Evolutionary conservation across 108 stramenopile species (phyloP), one percentile per base, ranked within the genome.

Genomic region (Cyclotella distinguenda): DNA sequence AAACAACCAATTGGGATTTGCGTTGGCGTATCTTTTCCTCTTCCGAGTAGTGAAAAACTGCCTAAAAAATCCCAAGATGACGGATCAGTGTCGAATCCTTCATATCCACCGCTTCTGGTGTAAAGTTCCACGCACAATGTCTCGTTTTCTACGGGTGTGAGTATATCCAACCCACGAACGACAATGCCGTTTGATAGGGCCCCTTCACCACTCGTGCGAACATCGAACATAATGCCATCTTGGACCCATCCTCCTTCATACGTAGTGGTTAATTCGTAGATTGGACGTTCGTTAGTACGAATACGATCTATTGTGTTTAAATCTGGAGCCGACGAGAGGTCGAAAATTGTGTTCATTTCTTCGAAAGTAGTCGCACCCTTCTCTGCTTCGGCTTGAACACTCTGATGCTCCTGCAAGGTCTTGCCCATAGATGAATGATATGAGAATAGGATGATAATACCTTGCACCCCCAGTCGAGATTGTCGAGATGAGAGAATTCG

Each of bases 161-260:
- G 69, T 64, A 93, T 88, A 64, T 93, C 88, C 15, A 91, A 76
- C 26, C 85, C 88, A 18, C 80, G 16, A 36, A 89, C 66, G 35
- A 76, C 70, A 26, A 93, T 71, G 30, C 89, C 89, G n/a, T 34
- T 48, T 42, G 59, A 22, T 13, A 25, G 31, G 18, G 66, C 45
- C 15, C 30, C 51, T 25, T 16, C 57, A 22, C 3, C 4, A 11
- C 7, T 44, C 27, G 57, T 28, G 21, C 51, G 59, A 19, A 70
- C 69, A 44, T 70, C 69, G 23, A 70, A 70, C 69, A 70, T 70
- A 40, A 70, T 34, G 8, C 69, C 69, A 34, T 70, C 69, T 61
- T 70, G 69, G 13, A 53, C 47, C 69, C 69, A 70, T 18, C 69
- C 69, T 19, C 69, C 69, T 60, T 60, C 69, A 25, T 61, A 70